Evolutionary conservation across 768 basidiomycete genomes (phyloP), one percentile per base, ranked within the genome.

Genomic region (Hypsizygus marmoreus): DNA sequence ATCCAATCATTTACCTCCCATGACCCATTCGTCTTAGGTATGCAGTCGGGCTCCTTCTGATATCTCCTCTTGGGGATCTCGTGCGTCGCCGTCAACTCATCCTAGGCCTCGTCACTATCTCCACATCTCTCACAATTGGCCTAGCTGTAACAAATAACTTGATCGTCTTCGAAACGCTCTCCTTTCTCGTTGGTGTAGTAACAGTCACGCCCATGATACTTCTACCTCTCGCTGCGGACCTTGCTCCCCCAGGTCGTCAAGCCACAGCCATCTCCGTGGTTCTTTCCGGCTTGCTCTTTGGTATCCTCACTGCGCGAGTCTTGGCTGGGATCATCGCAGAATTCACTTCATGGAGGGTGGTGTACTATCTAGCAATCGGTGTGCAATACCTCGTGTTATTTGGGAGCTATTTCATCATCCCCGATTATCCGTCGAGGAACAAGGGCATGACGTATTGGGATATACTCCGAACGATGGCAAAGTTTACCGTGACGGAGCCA

Each of bases 31-130:
- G 31, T 14, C 16, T 3, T 51, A 83, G 86, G 33, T 91, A 90
- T 62, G 85, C 83, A 3, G 69, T 67, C 11, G 89, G 89, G 0
- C 73, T 91, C 10, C 59, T 92, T 2, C 63, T 92, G 33, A 80
- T 94, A 48, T 79, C 86, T 1, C 91, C 92, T 1, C 71, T 91
- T 0, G 91, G 92, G 7, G 91, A 95, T 61, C 76, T 93, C 20
- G 77, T 91, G 20, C 82, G 86, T 17, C 70, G 92, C 28, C 73
- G 91, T 12, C 82, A 80, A 30, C 72, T 95, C 0, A 73, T 86
- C 20, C 69, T 94, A 14, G 45, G 72, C n/a, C 65, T 90, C 11
- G 68, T 85, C 29, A 51, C 76, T 2, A 26, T 76, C 20, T 80
- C 83, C 0, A 73, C 76, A 0, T 56, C 73, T 2, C 70, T 95